Evolutionary conservation across 768 basidiomycete species (phyloP).

Genomic region (Lactifluus echinatus): DNA sequence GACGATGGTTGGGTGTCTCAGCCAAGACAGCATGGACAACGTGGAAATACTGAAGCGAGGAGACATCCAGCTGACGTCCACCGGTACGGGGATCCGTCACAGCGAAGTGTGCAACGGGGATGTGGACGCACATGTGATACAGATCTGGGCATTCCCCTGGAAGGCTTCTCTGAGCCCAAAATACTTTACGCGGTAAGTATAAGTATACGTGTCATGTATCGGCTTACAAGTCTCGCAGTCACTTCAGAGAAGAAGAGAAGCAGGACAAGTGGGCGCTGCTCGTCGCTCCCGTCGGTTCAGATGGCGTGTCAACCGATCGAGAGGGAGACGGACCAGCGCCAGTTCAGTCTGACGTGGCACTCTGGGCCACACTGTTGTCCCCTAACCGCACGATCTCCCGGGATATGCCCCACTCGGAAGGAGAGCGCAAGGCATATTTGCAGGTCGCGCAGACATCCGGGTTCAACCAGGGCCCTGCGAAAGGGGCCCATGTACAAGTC

Average conservation of each 20-base stretch:
- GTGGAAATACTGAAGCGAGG: constrained; percentile 83
- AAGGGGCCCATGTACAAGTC: constrained; percentile 52
- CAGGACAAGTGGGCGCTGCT: constrained; percentile 44
- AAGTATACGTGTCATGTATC: neutral
- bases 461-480: constrained; percentile 51
- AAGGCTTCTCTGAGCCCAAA: constrained; percentile 48
- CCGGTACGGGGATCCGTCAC: constrained; percentile 88
- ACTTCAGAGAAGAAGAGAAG: constrained; percentile 47
- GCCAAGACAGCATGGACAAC: constrained; percentile 90
- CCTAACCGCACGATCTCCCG: constrained; percentile 46
- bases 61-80: constrained; percentile 83
- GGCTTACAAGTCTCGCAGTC: constrained; percentile 26
- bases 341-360: constrained; percentile 54
- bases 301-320: constrained; percentile 49
- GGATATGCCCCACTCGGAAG: constrained; percentile 29
- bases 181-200: constrained; percentile 68
- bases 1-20: constrained; percentile 23
- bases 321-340: constrained; percentile 78
- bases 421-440: constrained; percentile 59
- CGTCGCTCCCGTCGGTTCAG: constrained; percentile 56
- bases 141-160: constrained; percentile 59
- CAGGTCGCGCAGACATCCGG: constrained; percentile 84
- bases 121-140: constrained; percentile 48
- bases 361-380: constrained; percentile 71
- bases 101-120: constrained; percentile 53